phyloP scores from a whole-genome alignment of 2,329 filamentous ascomycete genomes.

The Cladosporium sp. region DNA sequence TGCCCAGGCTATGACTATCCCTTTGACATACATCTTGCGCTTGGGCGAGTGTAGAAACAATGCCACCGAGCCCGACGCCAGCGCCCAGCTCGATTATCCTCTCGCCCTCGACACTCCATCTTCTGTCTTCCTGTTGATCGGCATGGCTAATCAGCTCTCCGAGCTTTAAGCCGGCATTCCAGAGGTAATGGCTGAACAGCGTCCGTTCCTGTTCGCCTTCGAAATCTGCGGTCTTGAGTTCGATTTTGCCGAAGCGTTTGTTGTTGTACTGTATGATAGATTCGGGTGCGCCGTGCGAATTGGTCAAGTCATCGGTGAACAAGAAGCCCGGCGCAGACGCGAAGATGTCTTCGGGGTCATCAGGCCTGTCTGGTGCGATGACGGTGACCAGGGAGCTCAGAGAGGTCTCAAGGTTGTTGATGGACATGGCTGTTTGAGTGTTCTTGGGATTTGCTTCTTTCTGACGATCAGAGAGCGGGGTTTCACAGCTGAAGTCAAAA shows the following conservation, averaged over 20 bases:
- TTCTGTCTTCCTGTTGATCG: constrained; percentile 33
- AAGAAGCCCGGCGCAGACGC: constrained; percentile 60
- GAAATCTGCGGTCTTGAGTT: constrained; percentile 47
- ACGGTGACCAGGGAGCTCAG: constrained; percentile 33
- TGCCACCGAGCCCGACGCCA: constrained; percentile 53
- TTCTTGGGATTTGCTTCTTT: not conserved
- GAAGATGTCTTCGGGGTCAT: constrained; percentile 48
- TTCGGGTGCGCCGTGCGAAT: constrained; percentile 64
- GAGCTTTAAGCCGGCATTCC: constrained; percentile 62
- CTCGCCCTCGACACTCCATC: constrained; percentile 52
- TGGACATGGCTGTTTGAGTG: not conserved
- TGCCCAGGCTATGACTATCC: no score
- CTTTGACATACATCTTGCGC: constrained; percentile 36
- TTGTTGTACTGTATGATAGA: constrained; percentile 59
- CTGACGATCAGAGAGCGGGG: constrained; percentile 9
- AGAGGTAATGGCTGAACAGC: constrained; percentile 72
- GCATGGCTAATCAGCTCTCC: constrained; percentile 44
- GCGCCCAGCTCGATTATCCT: constrained; percentile 66
- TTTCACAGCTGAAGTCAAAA: not conserved
- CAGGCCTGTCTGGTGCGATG: constrained; percentile 25
- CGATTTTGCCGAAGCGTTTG: constrained; percentile 38
- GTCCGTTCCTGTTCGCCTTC: constrained; percentile 54
- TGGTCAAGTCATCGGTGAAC: constrained; percentile 67
- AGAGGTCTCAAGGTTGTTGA: constrained; percentile 4
- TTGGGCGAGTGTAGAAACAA: constrained; percentile 47